phyloP scores from a whole-genome alignment of 2,329 filamentous ascomycete genomes.

The Aureobasidium pullulans region DNA sequence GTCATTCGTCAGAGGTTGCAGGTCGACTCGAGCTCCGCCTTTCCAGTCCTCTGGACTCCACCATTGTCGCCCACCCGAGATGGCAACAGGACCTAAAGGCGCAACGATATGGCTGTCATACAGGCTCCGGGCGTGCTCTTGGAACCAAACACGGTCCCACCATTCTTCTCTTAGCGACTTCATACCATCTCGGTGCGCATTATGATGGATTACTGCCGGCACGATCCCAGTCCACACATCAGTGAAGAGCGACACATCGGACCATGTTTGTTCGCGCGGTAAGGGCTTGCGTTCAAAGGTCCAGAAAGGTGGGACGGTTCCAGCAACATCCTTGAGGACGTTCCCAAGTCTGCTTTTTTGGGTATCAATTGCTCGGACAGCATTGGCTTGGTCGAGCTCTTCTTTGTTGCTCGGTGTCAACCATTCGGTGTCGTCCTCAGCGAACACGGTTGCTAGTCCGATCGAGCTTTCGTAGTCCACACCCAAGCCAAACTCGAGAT shows the following conservation, averaged over 20 bases:
- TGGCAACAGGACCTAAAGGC: slow-evolving; percentile 21
- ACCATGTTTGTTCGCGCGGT: slow-evolving; percentile 13
- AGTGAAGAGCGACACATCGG: slow-evolving; percentile 13
- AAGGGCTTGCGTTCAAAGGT: slow-evolving; percentile 11
- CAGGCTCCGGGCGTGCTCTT: slow-evolving; percentile 14
- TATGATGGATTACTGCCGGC: slow-evolving; percentile 15
- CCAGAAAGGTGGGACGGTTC: slow-evolving; percentile 14
- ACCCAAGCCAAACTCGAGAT: slow-evolving; percentile 26
- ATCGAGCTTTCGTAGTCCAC: slow-evolving; percentile 23
- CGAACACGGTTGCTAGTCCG: slow-evolving; percentile 22
- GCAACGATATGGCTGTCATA: slow-evolving; percentile 12
- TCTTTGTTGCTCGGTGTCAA: slow-evolving; percentile 17
- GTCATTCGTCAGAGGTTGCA: slow-evolving; percentile 17
- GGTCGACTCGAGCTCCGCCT: slow-evolving; percentile 17
- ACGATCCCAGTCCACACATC: slow-evolving; percentile 15
- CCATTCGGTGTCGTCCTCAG: slow-evolving; percentile 23
- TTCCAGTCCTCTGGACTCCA: slow-evolving; percentile 2
- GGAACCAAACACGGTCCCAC: slow-evolving; percentile 14
- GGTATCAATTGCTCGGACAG: slow-evolving; percentile 9
- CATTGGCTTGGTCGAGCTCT: slow-evolving; percentile 16
- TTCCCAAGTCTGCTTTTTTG: slow-evolving; percentile 13
- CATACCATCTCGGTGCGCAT: slow-evolving; percentile 2
- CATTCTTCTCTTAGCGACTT: slow-evolving; percentile 2
- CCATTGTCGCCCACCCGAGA: slow-evolving; percentile 28
- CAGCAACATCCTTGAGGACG: slow-evolving; percentile 19